Conservation (phyloP, 2,329 filamentous ascomycete species). For the Pyricularia pennisetigena region DNA sequence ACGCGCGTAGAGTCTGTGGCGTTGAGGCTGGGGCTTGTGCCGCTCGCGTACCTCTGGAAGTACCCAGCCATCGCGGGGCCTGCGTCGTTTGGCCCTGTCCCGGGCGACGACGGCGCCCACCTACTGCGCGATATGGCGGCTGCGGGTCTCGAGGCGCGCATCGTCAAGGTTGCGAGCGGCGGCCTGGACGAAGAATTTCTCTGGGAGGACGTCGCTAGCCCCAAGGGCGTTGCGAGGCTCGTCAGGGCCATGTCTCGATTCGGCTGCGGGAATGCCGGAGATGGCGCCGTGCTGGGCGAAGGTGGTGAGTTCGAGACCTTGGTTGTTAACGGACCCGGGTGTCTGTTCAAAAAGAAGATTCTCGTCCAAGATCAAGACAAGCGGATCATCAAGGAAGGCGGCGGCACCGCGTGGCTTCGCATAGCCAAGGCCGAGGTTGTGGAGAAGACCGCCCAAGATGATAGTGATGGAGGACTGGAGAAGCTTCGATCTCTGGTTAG, state of each 20-base stretch:
- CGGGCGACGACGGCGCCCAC: conserved; percentile 32
- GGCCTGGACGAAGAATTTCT: conserved; percentile 73
- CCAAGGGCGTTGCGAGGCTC: conserved; percentile 33
- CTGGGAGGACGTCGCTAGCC: conserved; percentile 67
- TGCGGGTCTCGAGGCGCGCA: conserved; percentile 72
- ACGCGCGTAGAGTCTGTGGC: conserved; percentile 93
- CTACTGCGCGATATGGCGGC: conserved; percentile 74
- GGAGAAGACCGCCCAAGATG: conserved; percentile 5
- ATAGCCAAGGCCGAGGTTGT: conserved; percentile 39
- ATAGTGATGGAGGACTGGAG: conserved; percentile 1
- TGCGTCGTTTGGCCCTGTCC: conserved; percentile 7
- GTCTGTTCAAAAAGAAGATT: conserved; percentile 60
- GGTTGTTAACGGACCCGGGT: conserved; percentile 66
- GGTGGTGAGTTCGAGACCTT: conserved; percentile 95
- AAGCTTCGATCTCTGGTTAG: conserved; percentile 24
- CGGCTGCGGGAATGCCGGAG: conserved; percentile 50
- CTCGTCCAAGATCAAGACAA: conserved; percentile 44
- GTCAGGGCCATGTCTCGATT: conserved; percentile 54
- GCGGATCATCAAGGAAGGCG: conserved; percentile 53
- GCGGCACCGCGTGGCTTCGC: conserved; percentile 65
- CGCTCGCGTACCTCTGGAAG: conserved; percentile 88
- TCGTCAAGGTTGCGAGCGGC: conserved; percentile 90
- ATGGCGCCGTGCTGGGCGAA: conserved; percentile 59
- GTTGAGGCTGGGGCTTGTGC: conserved; percentile 67
- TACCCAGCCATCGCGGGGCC: conserved; percentile 62